Base-by-base conservation (phyloP, 2,329 filamentous ascomycete genomes). In the Emmonsiellopsis sp. region DNA sequence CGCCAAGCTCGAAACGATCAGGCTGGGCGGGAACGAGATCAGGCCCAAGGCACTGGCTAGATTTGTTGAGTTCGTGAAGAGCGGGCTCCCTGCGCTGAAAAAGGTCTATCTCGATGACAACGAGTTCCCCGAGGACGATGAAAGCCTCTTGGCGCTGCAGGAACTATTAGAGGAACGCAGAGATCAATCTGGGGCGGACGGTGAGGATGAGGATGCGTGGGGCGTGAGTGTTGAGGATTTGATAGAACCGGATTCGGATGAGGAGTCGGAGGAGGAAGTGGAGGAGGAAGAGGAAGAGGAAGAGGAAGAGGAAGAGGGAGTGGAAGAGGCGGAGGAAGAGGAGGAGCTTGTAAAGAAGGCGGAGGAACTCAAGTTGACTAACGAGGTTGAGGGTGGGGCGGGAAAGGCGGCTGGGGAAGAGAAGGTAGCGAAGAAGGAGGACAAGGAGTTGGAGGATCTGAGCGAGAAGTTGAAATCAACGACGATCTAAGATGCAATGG, bases 61-160 rank as follows among this genome's bases (percentile, higher is more conserved):
- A 2, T 77, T 98, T 52, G 80, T 85, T 2, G 74, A 80, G 17
- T 88, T 87, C 2, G 83, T 83, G 4, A 82, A 82, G 62, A 74
- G 79, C 7, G 77, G 78, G 2, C 78, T 98, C 7, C 90, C 89
- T 1, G 80, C 80, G 10, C 74, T 98, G 60, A 86, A 85, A 73
- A 85, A 91, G 63, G 82, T 98, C 49, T 93, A 97, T 73, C 75
- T 98, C 60, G 97, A 98, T 68, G 93, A 93, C 49, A 98, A 98
- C 76, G 93, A 89, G 67, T 95, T 98, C 62, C 76, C 80, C 7
- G 91, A 96, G 69, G 89, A 95, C 2, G 89, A 97, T 61, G 76
- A 81, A 46, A 81, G 81, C 32, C 78, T 96, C 42, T 72, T 82
- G 56, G 77, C 76, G 21, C 75, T 97, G 45, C 81, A 84, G 60